Conservation (phyloP, 345 rosid species). For the Camelina hispida region DNA sequence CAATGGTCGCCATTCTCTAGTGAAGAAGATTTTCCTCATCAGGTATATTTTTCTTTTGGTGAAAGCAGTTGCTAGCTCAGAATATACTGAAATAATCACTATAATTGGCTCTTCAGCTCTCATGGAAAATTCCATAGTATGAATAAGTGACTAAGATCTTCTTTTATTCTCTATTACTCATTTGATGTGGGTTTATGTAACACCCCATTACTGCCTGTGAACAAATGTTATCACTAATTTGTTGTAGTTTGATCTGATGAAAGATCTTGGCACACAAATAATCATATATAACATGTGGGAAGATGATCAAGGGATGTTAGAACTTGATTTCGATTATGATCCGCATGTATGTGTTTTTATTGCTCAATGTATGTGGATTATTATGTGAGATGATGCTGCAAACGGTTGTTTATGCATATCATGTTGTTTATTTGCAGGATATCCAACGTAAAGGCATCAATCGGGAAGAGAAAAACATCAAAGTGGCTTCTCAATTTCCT, state of each 20-base stretch:
- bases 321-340: slow-evolving; percentile 87
- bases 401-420: not conserved
- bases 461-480: slow-evolving; percentile 88
- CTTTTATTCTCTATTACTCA: too few species aligned
- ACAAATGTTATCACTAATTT: too few species aligned
- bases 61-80: too few species aligned
- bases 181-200: too few species aligned
- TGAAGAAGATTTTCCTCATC: slow-evolving; percentile 73
- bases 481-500: slow-evolving; percentile 78
- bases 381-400: slow-evolving; percentile 12
- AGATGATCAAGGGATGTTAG: slow-evolving; percentile 81
- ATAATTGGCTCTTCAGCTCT: too few species aligned
- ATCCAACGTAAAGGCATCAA: slow-evolving; percentile 96
- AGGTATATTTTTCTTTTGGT: slow-evolving; percentile 53
- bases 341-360: slow-evolving; percentile 54
- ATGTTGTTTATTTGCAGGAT: slow-evolving; percentile 60
- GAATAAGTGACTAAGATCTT: too few species aligned
- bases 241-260: slow-evolving; percentile 70
- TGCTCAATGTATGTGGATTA: not conserved
- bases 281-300: slow-evolving; percentile 96
- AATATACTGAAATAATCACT: too few species aligned
- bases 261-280: slow-evolving; percentile 78
- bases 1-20: slow-evolving; percentile 83
- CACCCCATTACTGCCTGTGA: too few species aligned
- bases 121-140: too few species aligned